Conservation (phyloP, 2,329 filamentous ascomycete genomes). For the Plectosphaerella plurivora region DNA sequence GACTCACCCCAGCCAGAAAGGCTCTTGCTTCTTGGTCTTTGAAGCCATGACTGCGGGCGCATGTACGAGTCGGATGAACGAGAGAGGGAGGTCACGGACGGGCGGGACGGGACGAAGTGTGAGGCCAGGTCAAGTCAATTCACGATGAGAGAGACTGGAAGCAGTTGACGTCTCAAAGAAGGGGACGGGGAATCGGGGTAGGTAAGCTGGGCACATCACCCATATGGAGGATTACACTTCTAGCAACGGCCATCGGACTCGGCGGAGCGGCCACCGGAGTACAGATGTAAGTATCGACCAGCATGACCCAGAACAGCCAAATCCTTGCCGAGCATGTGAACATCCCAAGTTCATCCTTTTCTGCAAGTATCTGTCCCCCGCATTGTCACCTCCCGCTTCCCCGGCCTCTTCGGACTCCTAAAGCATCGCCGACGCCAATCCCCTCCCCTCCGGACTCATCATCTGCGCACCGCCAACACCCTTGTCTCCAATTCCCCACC, state of each 20-base stretch:
- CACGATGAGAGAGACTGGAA: neutral
- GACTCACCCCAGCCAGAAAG: constrained; percentile 39
- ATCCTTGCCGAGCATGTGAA: too few relatives aligned
- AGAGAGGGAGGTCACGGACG: too few relatives aligned
- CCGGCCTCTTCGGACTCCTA: neutral
- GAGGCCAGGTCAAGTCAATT: neutral
- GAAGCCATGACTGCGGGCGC: constrained; percentile 1
- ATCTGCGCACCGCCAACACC: too few relatives aligned
- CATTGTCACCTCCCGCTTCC: too few relatives aligned
- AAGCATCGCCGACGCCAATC: neutral
- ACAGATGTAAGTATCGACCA: neutral
- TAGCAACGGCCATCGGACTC: neutral
- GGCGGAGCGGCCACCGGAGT: neutral
- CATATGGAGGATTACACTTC: neutral
- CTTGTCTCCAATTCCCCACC: neutral
- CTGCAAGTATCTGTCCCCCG: too few relatives aligned
- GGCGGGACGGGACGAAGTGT: neutral
- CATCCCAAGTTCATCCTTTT: too few relatives aligned
- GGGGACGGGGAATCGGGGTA: too few relatives aligned
- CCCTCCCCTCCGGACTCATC: too few relatives aligned
- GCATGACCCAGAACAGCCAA: neutral
- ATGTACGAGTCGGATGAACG: neutral
- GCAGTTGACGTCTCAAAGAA: too few relatives aligned
- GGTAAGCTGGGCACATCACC: too few relatives aligned
- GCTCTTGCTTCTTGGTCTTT: constrained; percentile 27